Evolutionary conservation across 164 flowering plant species (phyloP), one percentile per base, ranked within the genome.

Genomic region (Umbilicus rupestris): DNA sequence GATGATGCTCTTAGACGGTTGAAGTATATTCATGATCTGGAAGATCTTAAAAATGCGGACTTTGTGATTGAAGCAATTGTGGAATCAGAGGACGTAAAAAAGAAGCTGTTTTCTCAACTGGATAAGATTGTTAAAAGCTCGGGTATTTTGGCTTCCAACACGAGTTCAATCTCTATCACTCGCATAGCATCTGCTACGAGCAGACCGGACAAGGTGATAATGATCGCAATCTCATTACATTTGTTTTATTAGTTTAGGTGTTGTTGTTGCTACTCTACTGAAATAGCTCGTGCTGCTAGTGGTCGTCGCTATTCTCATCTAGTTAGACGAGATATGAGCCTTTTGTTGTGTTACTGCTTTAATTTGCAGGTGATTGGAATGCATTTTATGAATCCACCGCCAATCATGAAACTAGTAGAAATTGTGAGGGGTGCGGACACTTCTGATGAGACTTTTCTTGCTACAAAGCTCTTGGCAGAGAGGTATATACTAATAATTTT

Each of bases 321-420:
- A 24, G 20, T 0, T 47, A 5, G 19, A 16, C 3, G 57, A 24
- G 57, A 1, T 50, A 50, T 16, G 11, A 47, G 57, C 57, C 20
- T 1, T 50, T 24, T 47, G 19, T 47, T n/a, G 22, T 16, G 52
- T 47, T 47, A 9, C 22, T 47, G 16, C 19, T 5, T 5, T 58
- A 14, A 28, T 42, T 41, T 73, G 24, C 81, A 94, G 96, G 97
- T 94, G 37, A 91, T 91, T 75, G 97, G 97, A 26, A 91, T 94
- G 97, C 97, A 94, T 73, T 91, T 94, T 66, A 89, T 94, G 96
- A 87, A 94, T 67, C 97, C 98, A 63, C 95, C 96, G 66, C 96
- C 97, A 31, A 73, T 87, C 24, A 94, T 91, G 96, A 91, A 85
- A 70, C 73, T 91, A 62, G 89, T 94, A 29, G 99, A 94, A 84